Percentiles rank a stretch among this genome's conserved stretches.
Evolutionary conservation across 495 filamentous ascomycete species (phyloP).

Genomic region (Tuber magnatum): DNA sequence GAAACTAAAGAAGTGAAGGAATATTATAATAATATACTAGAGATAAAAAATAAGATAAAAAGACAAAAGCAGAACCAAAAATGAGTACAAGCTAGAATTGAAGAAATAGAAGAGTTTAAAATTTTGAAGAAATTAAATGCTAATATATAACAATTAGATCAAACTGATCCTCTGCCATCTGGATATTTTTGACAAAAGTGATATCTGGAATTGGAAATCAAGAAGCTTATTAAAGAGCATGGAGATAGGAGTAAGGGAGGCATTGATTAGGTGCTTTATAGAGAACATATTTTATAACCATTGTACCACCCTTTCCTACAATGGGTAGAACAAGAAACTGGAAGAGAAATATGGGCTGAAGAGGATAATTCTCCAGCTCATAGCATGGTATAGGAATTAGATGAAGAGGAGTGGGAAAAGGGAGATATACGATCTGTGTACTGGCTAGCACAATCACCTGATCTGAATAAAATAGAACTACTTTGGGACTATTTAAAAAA

Average conservation of each 20-base stretch:
- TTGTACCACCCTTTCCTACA: slow-evolving; percentile 8
- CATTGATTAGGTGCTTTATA: slow-evolving; percentile 10
- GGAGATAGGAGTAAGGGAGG: neutral
- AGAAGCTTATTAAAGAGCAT: neutral
- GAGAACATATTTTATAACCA: neutral
- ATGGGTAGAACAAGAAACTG: slow-evolving; percentile 5
- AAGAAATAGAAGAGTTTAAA: neutral
- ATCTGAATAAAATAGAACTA: slow-evolving; percentile 17
- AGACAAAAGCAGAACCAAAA: neutral
- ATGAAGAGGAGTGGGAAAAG: neutral
- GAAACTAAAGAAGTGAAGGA: slow-evolving; percentile 2
- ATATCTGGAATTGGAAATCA: slow-evolving; percentile 10
- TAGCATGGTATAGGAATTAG: neutral
- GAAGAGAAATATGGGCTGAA: slow-evolving; percentile 5
- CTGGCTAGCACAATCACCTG: slow-evolving; percentile 17
- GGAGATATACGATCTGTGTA: slow-evolving; percentile 2
- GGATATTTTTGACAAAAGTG: neutral
- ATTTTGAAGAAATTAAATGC: slow-evolving; percentile 2
- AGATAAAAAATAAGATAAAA: neutral
- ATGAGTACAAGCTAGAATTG: neutral
- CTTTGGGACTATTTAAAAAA: slow-evolving; percentile 10
- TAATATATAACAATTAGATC: neutral
- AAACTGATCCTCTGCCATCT: slow-evolving; percentile 1
- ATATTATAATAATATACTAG: neutral
- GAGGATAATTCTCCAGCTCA: slow-evolving; percentile 13